These are phyloP conservation scores for Xylariomycetidae sp. DNA, from an alignment of 2,329 filamentous ascomycete species.

Conservation along the genomic window DNA sequence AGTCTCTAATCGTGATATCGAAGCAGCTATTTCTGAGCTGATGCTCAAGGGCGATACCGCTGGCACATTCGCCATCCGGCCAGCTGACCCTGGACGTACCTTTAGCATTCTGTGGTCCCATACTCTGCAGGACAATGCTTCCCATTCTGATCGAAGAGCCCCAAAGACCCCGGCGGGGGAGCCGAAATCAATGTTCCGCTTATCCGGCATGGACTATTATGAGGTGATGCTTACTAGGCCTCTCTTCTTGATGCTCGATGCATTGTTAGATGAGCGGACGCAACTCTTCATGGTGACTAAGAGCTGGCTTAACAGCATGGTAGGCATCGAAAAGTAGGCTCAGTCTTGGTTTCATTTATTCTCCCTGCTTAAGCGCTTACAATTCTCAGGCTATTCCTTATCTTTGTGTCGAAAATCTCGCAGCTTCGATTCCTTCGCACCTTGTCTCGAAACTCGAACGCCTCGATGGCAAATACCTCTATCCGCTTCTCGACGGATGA, in stretches of 20 bases:
- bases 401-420: conserved; percentile 56
- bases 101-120: conserved; percentile 83
- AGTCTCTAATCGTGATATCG: conserved; percentile 65
- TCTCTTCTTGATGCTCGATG: conserved; percentile 76
- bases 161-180: conserved; percentile 33
- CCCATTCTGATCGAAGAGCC: conserved; percentile 35
- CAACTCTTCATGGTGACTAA: conserved; percentile 73
- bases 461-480: conserved; percentile 20
- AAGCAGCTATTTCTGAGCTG: conserved; percentile 68
- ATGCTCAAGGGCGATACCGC: conserved; percentile 54
- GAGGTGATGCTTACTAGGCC: conserved; percentile 75
- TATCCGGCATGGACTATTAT: conserved; percentile 57
- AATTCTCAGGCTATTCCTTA: conserved; percentile 57
- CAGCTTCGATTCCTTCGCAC: conserved; percentile 48
- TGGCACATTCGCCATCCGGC: conserved; percentile 41
- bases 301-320: conserved; percentile 70
- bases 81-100: conserved; percentile 60
- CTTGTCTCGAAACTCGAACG: conserved; percentile 17
- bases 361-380: too few relatives aligned
- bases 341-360: too few relatives aligned
- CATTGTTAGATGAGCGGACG: conserved; percentile 65
- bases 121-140: conserved; percentile 56
- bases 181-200: conserved; percentile 31
- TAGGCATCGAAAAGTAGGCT: conserved; percentile 58
- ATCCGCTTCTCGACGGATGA: conserved; percentile 49